A percentile compares a stretch with the other conserved stretches of the same genome.
Evolutionary conservation across 1,284 basidiomycete species (phyloP).

Genomic region (Pulchroboletus neoregius): DNA sequence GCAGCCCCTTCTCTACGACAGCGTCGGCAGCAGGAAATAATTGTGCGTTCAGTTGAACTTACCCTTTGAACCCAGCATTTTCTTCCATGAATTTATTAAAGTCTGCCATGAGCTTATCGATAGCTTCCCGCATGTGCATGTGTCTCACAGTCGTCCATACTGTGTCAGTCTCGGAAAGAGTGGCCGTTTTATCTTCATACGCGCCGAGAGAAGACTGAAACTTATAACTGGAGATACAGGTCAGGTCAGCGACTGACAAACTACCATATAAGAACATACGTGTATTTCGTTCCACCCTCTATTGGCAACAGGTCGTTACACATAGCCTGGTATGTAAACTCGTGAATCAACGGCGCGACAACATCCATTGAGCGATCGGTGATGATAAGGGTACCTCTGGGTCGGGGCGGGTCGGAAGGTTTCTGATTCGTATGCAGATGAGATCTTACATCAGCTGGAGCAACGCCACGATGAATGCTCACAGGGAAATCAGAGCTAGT

Average conservation of each 20-base stretch:
- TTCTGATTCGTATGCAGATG: slow-evolving; percentile 43
- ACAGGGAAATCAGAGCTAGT: slow-evolving; percentile 85
- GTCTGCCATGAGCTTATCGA: slow-evolving; percentile 93
- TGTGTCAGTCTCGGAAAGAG: slow-evolving; percentile 79
- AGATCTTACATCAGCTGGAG: slow-evolving; percentile 3
- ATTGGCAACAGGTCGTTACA: slow-evolving; percentile 90
- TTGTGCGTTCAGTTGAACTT: slow-evolving; percentile 29
- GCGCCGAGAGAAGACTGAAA: slow-evolving; percentile 81
- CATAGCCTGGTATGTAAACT: slow-evolving; percentile 99
- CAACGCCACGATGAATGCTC: slow-evolving; percentile 19
- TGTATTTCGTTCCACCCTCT: slow-evolving; percentile 82
- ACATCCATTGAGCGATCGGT: slow-evolving; percentile 97
- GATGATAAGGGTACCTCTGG: slow-evolving; percentile 83
- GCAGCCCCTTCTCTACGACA: slow-evolving; percentile 67
- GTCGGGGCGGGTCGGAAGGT: slow-evolving; percentile 59
- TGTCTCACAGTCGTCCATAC: slow-evolving; percentile 94
- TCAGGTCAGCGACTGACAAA: slow-evolving; percentile 1
- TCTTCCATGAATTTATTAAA: slow-evolving; percentile 93
- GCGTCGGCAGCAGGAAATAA: neutral
- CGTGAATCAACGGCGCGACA: slow-evolving; percentile 87
- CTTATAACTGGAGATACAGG: slow-evolving; percentile 59
- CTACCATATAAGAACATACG: slow-evolving; percentile 45
- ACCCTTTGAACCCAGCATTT: slow-evolving; percentile 88
- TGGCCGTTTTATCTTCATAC: slow-evolving; percentile 84
- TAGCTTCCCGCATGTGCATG: slow-evolving; percentile 98